These are phyloP conservation scores for Paracamarosporium sp. DNA, from an alignment of 2,329 filamentous ascomycete genomes.

Conservation along the genomic window DNA sequence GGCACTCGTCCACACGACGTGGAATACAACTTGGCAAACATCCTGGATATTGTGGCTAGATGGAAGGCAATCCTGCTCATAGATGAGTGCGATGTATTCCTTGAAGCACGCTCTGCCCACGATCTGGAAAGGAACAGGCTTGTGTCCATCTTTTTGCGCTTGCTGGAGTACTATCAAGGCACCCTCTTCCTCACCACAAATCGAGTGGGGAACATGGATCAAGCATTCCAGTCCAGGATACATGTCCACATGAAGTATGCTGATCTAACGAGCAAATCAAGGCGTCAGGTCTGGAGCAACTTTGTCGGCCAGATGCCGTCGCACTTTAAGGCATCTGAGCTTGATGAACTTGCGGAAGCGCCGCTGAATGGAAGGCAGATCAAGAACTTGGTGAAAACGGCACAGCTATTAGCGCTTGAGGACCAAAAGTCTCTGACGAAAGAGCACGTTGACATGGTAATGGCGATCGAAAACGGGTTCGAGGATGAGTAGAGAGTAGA, in stretches of 20 bases:
- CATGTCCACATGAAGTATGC: background rate
- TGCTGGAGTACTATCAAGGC: background rate
- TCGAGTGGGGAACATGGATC: background rate
- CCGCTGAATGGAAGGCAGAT: slow-evolving; percentile 56
- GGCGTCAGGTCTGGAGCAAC: background rate
- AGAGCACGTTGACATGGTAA: background rate
- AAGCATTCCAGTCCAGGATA: background rate
- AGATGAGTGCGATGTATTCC: slow-evolving; percentile 55
- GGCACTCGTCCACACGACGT: slow-evolving; percentile 51
- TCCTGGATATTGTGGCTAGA: slow-evolving; percentile 55
- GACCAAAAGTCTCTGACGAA: background rate
- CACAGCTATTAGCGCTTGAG: background rate
- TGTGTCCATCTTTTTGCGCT: slow-evolving; percentile 35
- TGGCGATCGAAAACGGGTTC: slow-evolving; percentile 1
- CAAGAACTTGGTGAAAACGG: slow-evolving; percentile 43
- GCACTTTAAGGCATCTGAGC: background rate
- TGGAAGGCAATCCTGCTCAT: slow-evolving; percentile 60
- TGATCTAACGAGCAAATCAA: background rate
- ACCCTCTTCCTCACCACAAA: slow-evolving; percentile 36
- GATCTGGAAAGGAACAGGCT: slow-evolving; percentile 33
- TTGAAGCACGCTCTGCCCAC: slow-evolving; percentile 27
- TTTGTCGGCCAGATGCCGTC: background rate
- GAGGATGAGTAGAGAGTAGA: background rate
- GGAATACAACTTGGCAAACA: slow-evolving; percentile 52
- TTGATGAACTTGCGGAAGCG: slow-evolving; percentile 6